Conservation (phyloP, 768 basidiomycete genomes). For the Rhodotorula sphaerocarpa region DNA sequence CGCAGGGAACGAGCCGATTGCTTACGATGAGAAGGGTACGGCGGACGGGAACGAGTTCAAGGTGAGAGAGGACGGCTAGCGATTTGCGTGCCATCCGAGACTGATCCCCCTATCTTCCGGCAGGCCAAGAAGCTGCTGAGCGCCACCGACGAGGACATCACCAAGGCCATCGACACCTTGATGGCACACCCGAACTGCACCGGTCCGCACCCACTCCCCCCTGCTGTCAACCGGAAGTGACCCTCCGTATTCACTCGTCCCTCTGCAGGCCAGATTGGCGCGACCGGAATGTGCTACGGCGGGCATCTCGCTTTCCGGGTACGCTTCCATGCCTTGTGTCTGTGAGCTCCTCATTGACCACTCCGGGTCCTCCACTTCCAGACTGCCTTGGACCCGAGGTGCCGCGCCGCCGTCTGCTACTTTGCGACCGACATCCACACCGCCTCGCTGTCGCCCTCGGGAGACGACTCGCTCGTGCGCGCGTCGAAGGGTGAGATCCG, state of each 20-base stretch:
- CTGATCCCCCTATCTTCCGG: too few relatives aligned
- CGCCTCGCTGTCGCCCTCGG: constrained; percentile 71
- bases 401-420: constrained; percentile 79
- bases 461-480: constrained; percentile 67
- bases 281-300: constrained; percentile 76
- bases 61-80: too few relatives aligned
- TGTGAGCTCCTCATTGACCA: neutral
- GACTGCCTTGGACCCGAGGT: constrained; percentile 76
- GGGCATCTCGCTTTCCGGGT: constrained; percentile 55
- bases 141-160: constrained; percentile 87
- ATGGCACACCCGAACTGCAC: constrained; percentile 62
- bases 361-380: constrained; percentile 37
- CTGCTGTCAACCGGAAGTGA: neutral
- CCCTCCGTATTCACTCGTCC: too few relatives aligned
- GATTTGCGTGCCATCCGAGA: too few relatives aligned
- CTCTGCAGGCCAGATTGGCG: constrained; percentile 72
- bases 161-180: constrained; percentile 66
- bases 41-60: constrained; percentile 91
- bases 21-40: constrained; percentile 77
- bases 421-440: constrained; percentile 80
- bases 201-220: neutral
- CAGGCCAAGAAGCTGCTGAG: constrained; percentile 67
- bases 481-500: constrained; percentile 65
- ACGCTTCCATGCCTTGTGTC: neutral
- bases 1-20: constrained; percentile 73